Conservation (phyloP, 495 filamentous ascomycete genomes). For the Apodospora peruviana region DNA sequence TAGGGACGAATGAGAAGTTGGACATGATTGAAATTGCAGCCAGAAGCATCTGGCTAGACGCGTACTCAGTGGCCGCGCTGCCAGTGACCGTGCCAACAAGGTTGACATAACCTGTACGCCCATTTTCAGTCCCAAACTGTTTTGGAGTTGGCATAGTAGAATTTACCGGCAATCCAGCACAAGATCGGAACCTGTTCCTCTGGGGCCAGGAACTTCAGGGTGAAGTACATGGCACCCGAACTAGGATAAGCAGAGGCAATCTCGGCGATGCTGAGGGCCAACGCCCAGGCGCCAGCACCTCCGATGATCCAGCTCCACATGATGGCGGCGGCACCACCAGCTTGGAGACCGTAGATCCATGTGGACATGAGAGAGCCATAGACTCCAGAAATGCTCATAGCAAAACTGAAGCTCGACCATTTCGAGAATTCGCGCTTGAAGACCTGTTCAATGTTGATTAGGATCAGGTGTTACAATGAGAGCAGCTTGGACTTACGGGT, state of each 20-base stretch:
- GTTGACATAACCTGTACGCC: constrained; percentile 56
- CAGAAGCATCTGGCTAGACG: constrained; percentile 61
- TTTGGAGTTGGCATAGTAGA: no score
- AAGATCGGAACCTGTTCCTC: constrained; percentile 38
- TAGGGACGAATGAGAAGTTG: constrained; percentile 50
- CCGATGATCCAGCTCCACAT: constrained; percentile 64
- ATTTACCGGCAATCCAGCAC: constrained; percentile 40
- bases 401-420: constrained; percentile 58
- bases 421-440: constrained; percentile 62
- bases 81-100: constrained; percentile 61
- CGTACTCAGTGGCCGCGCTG: constrained; percentile 62
- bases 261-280: constrained; percentile 54
- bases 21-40: constrained; percentile 60
- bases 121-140: not conserved
- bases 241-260: constrained; percentile 55
- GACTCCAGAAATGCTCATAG: constrained; percentile 55
- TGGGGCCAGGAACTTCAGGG: constrained; percentile 37
- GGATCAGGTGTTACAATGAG: not conserved
- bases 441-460: constrained; percentile 24
- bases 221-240: constrained; percentile 50
- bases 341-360: constrained; percentile 53
- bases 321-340: constrained; percentile 53
- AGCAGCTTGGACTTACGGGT: no score
- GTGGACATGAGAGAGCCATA: constrained; percentile 59
- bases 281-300: constrained; percentile 57